phyloP scores from a whole-genome alignment of 495 filamentous ascomycete species.

The Achaetomiella virescens region DNA sequence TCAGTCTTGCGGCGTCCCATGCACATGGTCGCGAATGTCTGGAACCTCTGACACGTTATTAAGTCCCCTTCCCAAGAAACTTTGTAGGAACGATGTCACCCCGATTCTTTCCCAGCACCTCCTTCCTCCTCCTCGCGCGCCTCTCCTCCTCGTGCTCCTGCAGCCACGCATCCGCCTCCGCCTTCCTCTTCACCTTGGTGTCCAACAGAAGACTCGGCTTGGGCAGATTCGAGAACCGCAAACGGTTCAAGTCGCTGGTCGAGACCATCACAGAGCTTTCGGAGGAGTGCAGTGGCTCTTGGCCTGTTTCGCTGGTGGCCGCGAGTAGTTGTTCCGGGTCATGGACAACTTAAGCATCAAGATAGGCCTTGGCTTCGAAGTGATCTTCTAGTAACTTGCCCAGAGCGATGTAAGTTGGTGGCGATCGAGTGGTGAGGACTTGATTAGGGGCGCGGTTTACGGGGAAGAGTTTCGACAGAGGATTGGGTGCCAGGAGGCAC shows the following conservation, averaged over 20 bases:
- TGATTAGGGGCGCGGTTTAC: not conserved
- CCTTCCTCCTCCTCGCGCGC: not conserved
- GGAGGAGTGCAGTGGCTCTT: not conserved
- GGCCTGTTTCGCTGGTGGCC: not conserved
- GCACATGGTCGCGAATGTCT: too few species aligned
- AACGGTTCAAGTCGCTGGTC: not conserved
- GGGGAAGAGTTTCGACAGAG: not conserved
- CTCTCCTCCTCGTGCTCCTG: not conserved
- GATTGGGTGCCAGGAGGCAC: not conserved
- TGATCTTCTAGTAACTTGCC: not conserved
- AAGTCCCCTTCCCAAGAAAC: not conserved
- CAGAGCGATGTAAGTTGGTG: not conserved
- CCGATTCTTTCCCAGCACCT: not conserved
- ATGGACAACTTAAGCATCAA: not conserved
- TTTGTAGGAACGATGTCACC: not conserved
- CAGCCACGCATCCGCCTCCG: not conserved
- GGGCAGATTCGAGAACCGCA: not conserved
- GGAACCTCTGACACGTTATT: too few species aligned
- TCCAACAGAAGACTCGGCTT: not conserved
- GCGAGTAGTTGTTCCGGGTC: not conserved
- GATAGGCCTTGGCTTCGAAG: not conserved
- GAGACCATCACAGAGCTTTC: not conserved
- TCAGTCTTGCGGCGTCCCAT: too few species aligned
- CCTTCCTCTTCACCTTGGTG: not conserved
- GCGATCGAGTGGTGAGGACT: not conserved